Evolutionary conservation across 2,329 filamentous ascomycete species (phyloP), one percentile per base, ranked within the genome.

Genomic region (Sporothrix pallida): DNA sequence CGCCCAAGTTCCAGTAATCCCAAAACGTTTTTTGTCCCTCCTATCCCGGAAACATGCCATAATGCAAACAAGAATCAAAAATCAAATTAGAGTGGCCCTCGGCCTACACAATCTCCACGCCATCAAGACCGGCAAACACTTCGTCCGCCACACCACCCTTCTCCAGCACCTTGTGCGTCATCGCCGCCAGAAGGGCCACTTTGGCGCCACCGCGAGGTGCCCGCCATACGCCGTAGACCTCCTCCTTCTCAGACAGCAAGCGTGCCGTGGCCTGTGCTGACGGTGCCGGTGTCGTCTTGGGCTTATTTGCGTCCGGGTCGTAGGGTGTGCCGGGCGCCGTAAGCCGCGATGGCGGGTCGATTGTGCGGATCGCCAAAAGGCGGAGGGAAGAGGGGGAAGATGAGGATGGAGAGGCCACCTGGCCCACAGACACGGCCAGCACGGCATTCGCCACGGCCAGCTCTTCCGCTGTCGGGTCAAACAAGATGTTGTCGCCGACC

Each of bases 361-460:
- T 88, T 1, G 91, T 93, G 74, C 92, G 86, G 73, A 94, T 88
- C 9, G 91, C 89, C 17, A 94, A 82, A 12, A 95, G 81, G 73
- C 87, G 87, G 73, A 94, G 81, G 62, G 84, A 81, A 2, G 85
- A 77, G 70, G 70, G 75, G n/a, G 63, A 71, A 1, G 77, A 75
- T 13, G 65, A 78, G 52, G 54, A 81, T 2, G 85, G 77, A 71
- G 70, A 75, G n/a, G 65, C 70, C 15, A 80, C 80, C 77, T 89
- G 88, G 17, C 89, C 89, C 48, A 97, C 87, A 0, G 94, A 97
- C 5, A 98, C 89, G 1, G 95, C 96, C 63, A 98, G 86, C 2
- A 96, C 93, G 13, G 91, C 90, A 79, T 98, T 95, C 0, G 96
- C 96, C 3, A 98, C 95, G 1, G 94, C 93, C 17, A 99, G 90